Conservation (phyloP, 2,329 filamentous ascomycete species). For the Talaromyces sp. region DNA sequence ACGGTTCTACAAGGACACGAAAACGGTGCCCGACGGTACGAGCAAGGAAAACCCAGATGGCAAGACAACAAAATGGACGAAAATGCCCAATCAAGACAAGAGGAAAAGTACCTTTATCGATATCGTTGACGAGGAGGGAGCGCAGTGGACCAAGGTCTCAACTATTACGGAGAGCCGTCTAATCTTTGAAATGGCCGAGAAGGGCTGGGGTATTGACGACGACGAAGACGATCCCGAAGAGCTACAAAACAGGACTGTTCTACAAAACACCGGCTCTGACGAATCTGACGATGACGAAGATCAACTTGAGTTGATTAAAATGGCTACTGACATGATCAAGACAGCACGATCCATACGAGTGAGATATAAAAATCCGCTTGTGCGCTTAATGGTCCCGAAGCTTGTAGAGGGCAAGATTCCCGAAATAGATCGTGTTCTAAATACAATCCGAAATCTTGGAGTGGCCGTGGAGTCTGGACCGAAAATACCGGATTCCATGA, state of each 20-base stretch:
- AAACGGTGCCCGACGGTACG: not conserved
- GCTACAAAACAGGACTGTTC: slow-evolving; percentile 14
- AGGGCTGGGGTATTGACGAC: slow-evolving; percentile 54
- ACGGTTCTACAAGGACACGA: slow-evolving; percentile 46
- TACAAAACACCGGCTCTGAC: slow-evolving; percentile 24
- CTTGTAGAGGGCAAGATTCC: slow-evolving; percentile 46
- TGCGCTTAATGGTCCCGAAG: slow-evolving; percentile 59
- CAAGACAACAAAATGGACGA: slow-evolving; percentile 14
- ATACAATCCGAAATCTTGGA: slow-evolving; percentile 51
- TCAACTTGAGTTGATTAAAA: slow-evolving; percentile 56
- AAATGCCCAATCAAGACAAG: slow-evolving; percentile 32
- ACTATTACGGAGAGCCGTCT: slow-evolving; percentile 60
- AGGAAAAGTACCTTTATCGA: slow-evolving; percentile 56
- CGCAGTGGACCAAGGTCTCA: slow-evolving; percentile 65
- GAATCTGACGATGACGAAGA: slow-evolving; percentile 42
- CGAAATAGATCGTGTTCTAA: slow-evolving; percentile 54
- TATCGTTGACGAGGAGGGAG: slow-evolving; percentile 58
- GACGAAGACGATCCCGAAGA: slow-evolving; percentile 21
- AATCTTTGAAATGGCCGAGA: slow-evolving; percentile 63
- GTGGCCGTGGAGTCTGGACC: slow-evolving; percentile 35
- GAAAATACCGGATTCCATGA: slow-evolving; percentile 12
- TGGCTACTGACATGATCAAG: slow-evolving; percentile 53
- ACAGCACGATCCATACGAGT: slow-evolving; percentile 55
- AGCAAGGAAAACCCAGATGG: not conserved
- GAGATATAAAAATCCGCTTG: slow-evolving; percentile 54